Conservation (phyloP, 345 rosid genomes). For the Eucalyptus victrix region DNA sequence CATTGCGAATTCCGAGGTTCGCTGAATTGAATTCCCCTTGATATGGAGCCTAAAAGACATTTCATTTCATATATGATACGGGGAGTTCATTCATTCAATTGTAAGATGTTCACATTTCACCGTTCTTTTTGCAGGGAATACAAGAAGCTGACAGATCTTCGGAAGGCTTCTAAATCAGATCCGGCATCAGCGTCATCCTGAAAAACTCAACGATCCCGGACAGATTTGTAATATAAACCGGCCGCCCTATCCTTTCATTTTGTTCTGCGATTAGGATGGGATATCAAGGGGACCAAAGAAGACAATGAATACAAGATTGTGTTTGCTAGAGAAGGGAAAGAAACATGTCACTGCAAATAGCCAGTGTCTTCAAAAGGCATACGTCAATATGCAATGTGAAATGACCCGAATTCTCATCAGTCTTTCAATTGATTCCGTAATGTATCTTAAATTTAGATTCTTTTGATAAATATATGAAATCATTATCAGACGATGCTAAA, state of each 20-base stretch:
- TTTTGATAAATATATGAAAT: neutral
- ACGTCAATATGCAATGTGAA: neutral
- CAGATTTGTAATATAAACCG: constrained; percentile 48
- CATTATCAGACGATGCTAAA: neutral
- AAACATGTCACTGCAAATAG: neutral
- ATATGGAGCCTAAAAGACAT: neutral
- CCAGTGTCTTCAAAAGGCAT: neutral
- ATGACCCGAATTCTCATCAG: fast-evolving
- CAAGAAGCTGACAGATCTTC: constrained; percentile 81
- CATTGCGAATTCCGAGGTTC: constrained; percentile 81
- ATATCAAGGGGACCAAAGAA: neutral
- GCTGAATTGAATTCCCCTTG: neutral
- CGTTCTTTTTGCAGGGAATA: constrained; percentile 36
- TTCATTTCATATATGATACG: neutral
- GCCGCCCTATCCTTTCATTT: neutral
- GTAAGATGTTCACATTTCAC: neutral
- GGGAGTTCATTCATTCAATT: neutral
- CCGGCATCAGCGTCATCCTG: constrained; percentile 50
- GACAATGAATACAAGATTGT: neutral
- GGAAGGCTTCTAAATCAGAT: constrained; percentile 80
- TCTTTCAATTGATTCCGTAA: neutral
- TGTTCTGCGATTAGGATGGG: neutral
- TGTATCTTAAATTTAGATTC: neutral
- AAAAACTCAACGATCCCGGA: constrained; percentile 56
- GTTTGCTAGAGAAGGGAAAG: neutral